These are phyloP conservation scores for Symbiotaphrina buchneri DNA, from an alignment of 495 filamentous ascomycete genomes.

Conservation along the genomic window DNA sequence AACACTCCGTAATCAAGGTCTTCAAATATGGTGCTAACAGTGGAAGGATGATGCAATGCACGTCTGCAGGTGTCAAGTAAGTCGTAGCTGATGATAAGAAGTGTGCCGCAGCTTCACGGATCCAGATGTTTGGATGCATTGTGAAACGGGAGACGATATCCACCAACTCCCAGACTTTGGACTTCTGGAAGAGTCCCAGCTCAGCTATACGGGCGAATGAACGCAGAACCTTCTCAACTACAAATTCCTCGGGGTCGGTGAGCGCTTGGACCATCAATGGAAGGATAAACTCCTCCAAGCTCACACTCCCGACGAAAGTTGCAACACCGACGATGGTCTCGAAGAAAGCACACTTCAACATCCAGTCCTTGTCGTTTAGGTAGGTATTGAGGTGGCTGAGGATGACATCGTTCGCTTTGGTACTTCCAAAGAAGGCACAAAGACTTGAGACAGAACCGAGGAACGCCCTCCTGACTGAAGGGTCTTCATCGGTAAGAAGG, in stretches of 20 bases:
- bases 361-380: constrained; percentile 91
- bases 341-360: constrained; percentile 89
- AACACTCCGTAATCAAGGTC: constrained; percentile 33
- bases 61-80: constrained; percentile 63
- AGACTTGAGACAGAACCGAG: constrained; percentile 81
- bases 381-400: constrained; percentile 94
- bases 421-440: constrained; percentile 84
- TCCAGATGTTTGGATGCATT: constrained; percentile 89
- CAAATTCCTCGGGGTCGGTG: constrained; percentile 86
- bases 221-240: constrained; percentile 74
- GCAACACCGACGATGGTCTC: constrained; percentile 88
- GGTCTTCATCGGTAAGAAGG: constrained; percentile 67
- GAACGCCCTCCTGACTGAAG: constrained; percentile 80
- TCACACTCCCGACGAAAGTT: constrained; percentile 66
- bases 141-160: constrained; percentile 62
- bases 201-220: constrained; percentile 79
- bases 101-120: constrained; percentile 66
- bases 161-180: constrained; percentile 70
- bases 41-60: constrained; percentile 59
- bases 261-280: constrained; percentile 94
- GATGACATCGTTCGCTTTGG: constrained; percentile 80
- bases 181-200: constrained; percentile 66
- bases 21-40: constrained; percentile 69
- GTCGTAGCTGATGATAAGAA: constrained; percentile 58
- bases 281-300: constrained; percentile 85